Conservation (phyloP, 257 asterid genomes). For the Jasminum sambac region DNA sequence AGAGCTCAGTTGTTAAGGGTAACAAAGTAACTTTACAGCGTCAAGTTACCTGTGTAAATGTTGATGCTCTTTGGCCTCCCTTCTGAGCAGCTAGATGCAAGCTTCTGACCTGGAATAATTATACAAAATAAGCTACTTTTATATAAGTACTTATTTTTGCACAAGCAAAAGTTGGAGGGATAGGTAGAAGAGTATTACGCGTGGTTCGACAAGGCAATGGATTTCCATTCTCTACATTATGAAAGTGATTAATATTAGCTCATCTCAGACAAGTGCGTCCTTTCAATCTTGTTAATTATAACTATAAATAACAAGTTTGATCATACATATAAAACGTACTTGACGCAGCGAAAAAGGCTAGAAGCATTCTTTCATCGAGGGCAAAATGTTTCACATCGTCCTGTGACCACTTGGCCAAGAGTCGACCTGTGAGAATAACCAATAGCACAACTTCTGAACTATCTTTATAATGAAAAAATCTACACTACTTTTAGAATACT, state of each 20-base stretch:
- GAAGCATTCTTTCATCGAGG: constrained; percentile 66
- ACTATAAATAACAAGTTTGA: background rate
- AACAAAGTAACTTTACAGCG: constrained; percentile 4
- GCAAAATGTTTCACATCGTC: constrained; percentile 68
- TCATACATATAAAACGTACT: constrained; percentile 42
- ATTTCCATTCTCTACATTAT: constrained; percentile 63
- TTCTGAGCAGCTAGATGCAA: constrained; percentile 74
- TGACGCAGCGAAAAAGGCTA: constrained; percentile 63
- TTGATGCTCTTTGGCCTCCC: constrained; percentile 40
- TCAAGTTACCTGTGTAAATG: constrained; percentile 57
- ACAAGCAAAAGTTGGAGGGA: constrained; percentile 15
- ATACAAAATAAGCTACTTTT: background rate
- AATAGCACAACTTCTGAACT: constrained; percentile 11
- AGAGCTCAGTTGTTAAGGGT: background rate
- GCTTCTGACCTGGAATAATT: constrained; percentile 63
- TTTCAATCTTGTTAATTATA: background rate
- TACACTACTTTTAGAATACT: too few relatives aligned
- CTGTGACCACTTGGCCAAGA: constrained; percentile 45
- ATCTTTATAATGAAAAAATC: too few relatives aligned
- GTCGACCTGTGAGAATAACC: constrained; percentile 47
- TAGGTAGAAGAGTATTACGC: constrained; percentile 43
- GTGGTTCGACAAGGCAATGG: constrained; percentile 64
- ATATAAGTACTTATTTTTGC: background rate
- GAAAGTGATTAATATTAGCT: background rate
- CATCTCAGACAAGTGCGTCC: background rate